These are phyloP conservation scores for Aeschynomene evenia DNA, from an alignment of 306 rosid genomes.

Conservation along the genomic window DNA sequence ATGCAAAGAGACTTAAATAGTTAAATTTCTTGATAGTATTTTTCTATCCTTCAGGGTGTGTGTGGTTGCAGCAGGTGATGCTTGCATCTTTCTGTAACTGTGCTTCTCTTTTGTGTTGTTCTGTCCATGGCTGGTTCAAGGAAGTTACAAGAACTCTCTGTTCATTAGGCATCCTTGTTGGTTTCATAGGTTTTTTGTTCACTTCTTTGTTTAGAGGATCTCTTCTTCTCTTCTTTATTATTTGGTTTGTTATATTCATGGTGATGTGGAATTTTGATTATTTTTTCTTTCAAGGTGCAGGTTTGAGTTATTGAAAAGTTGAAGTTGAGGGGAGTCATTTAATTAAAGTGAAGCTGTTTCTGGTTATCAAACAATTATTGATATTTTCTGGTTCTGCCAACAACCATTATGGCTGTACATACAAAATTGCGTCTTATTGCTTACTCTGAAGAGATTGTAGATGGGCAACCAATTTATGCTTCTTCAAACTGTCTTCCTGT, in stretches of 20 bases:
- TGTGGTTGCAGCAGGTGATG: not conserved
- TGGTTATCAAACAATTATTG: not conserved
- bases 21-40: not conserved
- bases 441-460: slow-evolving; percentile 70
- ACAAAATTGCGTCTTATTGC: slow-evolving; percentile 49
- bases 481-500: slow-evolving; percentile 81
- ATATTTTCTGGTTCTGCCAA: slow-evolving; percentile 21
- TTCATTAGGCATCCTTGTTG: not conserved
- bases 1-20: not conserved
- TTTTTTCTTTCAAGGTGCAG: slow-evolving; percentile 24
- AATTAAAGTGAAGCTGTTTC: slow-evolving; percentile 9
- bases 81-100: not conserved
- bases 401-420: slow-evolving; percentile 48
- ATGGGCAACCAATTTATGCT: slow-evolving; percentile 78
- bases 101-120: not conserved
- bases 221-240: not conserved
- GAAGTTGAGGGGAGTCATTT: not conserved
- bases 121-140: not conserved
- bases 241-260: not conserved
- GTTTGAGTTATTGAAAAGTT: slow-evolving; percentile 3
- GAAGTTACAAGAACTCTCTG: not conserved
- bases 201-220: not conserved
- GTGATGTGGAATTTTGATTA: not conserved
- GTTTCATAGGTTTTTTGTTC: not conserved
- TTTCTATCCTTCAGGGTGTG: not conserved